Conservation (phyloP, 305 asterid genomes). For the Rubia peregrina region DNA sequence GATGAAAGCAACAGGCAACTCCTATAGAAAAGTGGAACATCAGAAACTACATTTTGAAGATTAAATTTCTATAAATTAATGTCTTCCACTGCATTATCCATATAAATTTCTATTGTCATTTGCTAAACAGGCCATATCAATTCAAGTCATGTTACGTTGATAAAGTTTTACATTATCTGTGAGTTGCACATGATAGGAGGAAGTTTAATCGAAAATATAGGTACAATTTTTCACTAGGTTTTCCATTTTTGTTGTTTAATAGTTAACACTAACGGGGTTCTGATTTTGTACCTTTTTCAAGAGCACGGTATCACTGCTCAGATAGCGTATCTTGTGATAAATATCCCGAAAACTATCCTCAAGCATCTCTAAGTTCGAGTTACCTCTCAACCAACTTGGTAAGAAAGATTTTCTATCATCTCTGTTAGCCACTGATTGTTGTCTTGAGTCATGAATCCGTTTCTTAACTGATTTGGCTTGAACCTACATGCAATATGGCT, state of each 20-base stretch:
- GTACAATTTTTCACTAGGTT: not conserved
- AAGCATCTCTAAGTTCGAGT: conserved; percentile 41
- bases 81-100: not conserved
- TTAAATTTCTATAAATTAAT: not conserved
- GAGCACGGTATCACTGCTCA: conserved; percentile 45
- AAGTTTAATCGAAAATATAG: not conserved
- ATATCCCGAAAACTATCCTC: conserved; percentile 52
- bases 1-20: conserved; percentile 87
- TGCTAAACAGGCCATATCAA: not conserved
- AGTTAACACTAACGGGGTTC: not conserved
- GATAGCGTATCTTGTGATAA: conserved; percentile 34
- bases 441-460: conserved; percentile 51
- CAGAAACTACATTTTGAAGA: conserved; percentile 8
- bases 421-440: conserved; percentile 24
- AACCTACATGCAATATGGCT: conserved; percentile 31
- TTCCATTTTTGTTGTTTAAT: not conserved
- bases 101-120: not conserved
- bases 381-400: conserved; percentile 20
- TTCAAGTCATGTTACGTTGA: not conserved
- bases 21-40: conserved; percentile 35
- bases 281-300: conserved; percentile 49
- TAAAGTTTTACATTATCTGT: not conserved
- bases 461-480: conserved; percentile 46
- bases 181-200: not conserved
- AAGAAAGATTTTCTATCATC: conserved; percentile 18